phyloP scores from a whole-genome alignment of 1,284 basidiomycete genomes.

The Chiua sp. region DNA sequence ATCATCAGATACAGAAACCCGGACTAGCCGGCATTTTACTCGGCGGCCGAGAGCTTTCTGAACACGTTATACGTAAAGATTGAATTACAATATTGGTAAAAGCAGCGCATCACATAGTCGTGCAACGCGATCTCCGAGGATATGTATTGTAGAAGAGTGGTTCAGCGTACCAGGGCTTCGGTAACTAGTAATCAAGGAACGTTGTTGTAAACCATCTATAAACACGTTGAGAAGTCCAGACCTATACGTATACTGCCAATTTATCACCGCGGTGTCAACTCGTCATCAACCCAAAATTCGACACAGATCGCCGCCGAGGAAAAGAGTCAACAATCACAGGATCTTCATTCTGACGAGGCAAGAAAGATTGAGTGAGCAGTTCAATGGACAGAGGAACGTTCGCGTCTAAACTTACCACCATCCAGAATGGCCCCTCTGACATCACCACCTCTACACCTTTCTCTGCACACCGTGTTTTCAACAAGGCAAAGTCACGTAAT shows the following conservation, averaged over 20 bases:
- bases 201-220: too few relatives aligned
- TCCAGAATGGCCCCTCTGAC: conserved; percentile 39
- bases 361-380: neutral
- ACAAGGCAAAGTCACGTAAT: conserved; percentile 29
- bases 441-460: conserved; percentile 38
- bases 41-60: too few relatives aligned
- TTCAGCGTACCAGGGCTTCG: too few relatives aligned
- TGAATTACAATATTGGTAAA: too few relatives aligned
- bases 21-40: too few relatives aligned
- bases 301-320: conserved; percentile 46
- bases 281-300: conserved; percentile 47
- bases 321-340: conserved; percentile 42
- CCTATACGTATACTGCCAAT: neutral
- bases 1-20: too few relatives aligned
- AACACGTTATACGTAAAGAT: too few relatives aligned
- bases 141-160: too few relatives aligned
- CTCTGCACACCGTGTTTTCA: conserved; percentile 37
- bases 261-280: conserved; percentile 8
- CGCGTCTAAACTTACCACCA: conserved; percentile 38
- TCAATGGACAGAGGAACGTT: neutral
- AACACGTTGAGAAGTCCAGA: too few relatives aligned
- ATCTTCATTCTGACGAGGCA: conserved; percentile 44
- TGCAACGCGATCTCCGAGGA: too few relatives aligned
- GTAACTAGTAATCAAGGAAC: too few relatives aligned
- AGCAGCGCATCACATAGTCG: too few relatives aligned